Conservation (phyloP, 2,329 filamentous ascomycete genomes). For the Fusarium mexicanum region DNA sequence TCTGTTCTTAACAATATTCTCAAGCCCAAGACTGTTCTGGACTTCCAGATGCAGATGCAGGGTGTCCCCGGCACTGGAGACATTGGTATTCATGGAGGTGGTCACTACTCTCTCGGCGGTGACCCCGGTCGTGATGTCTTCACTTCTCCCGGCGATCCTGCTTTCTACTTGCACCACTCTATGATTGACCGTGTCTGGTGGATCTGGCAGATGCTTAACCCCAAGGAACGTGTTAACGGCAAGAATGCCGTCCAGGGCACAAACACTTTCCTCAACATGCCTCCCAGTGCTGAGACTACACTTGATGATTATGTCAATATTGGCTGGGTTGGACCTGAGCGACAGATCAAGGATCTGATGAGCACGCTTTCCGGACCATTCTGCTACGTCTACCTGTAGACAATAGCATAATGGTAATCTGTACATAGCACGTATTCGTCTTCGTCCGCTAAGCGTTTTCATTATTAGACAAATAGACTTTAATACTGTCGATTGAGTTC, state of each 20-base stretch:
- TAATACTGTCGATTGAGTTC: background rate
- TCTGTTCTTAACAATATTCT: slow-evolving; percentile 52
- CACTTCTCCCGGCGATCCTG: slow-evolving; percentile 51
- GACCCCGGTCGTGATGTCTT: slow-evolving; percentile 55
- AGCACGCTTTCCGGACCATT: slow-evolving; percentile 48
- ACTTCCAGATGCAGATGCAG: slow-evolving; percentile 60
- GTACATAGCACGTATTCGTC: background rate
- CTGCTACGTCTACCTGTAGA: slow-evolving; percentile 48
- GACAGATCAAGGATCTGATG: slow-evolving; percentile 47
- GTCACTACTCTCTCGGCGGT: slow-evolving; percentile 53
- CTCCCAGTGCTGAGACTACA: slow-evolving; percentile 37
- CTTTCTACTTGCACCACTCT: slow-evolving; percentile 48
- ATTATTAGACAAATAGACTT: background rate
- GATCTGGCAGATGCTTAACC: slow-evolving; percentile 46
- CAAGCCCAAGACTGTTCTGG: slow-evolving; percentile 47
- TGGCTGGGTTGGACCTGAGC: slow-evolving; percentile 36
- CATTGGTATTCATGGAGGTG: slow-evolving; percentile 50
- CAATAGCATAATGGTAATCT: background rate
- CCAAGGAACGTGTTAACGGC: slow-evolving; percentile 35
- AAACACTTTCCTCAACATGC: slow-evolving; percentile 40
- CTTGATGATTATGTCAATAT: slow-evolving; percentile 44
- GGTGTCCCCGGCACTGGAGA: slow-evolving; percentile 42
- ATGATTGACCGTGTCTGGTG: slow-evolving; percentile 45
- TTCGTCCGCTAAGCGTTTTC: slow-evolving; percentile 2
- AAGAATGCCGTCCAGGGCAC: slow-evolving; percentile 36